Percentiles rank a stretch among this genome's conserved stretches.
Evolutionary conservation across 441 rosid genomes (phyloP).

Genomic region (Capsella rubella): DNA sequence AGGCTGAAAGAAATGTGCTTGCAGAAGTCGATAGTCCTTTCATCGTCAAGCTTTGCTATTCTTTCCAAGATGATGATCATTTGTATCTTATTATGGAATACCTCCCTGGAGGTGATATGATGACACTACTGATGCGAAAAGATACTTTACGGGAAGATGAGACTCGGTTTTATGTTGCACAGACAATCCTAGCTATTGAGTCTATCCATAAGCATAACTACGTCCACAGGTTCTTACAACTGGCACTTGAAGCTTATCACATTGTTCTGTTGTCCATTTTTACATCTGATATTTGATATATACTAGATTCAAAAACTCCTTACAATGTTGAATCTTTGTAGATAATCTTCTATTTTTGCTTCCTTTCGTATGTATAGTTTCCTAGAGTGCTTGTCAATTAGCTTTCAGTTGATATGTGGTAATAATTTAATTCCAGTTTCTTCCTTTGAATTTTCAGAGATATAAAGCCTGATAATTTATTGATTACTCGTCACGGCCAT

Average conservation of each 20-base stretch:
- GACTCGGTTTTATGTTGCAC: slow-evolving; percentile 54
- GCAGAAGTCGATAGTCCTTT: slow-evolving; percentile 59
- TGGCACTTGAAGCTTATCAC: slow-evolving; percentile 18
- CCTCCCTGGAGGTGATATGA: slow-evolving; percentile 64
- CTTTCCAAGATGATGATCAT: slow-evolving; percentile 58
- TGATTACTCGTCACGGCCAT: slow-evolving; percentile 63
- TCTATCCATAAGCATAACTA: slow-evolving; percentile 59
- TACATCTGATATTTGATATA: slow-evolving; percentile 19
- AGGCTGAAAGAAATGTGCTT: slow-evolving; percentile 59
- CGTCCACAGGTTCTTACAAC: slow-evolving; percentile 51
- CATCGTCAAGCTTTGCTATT: slow-evolving; percentile 56
- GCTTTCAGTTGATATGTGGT: slow-evolving; percentile 11
- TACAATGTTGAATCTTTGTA: slow-evolving; percentile 12
- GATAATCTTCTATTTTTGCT: neutral
- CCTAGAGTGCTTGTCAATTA: slow-evolving; percentile 2
- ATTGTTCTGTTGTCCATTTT: slow-evolving; percentile 13
- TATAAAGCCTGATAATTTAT: slow-evolving; percentile 70
- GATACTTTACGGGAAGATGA: slow-evolving; percentile 56
- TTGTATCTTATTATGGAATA: slow-evolving; percentile 59
- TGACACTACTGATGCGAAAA: slow-evolving; percentile 58
- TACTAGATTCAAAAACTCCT: neutral
- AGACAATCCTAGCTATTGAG: slow-evolving; percentile 56
- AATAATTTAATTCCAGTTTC: slow-evolving; percentile 22
- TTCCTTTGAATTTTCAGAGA: slow-evolving; percentile 51
- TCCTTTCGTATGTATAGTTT: slow-evolving; percentile 6